These are phyloP conservation scores for Angophora floribunda DNA, from an alignment of 345 rosid genomes.

Conservation along the genomic window DNA sequence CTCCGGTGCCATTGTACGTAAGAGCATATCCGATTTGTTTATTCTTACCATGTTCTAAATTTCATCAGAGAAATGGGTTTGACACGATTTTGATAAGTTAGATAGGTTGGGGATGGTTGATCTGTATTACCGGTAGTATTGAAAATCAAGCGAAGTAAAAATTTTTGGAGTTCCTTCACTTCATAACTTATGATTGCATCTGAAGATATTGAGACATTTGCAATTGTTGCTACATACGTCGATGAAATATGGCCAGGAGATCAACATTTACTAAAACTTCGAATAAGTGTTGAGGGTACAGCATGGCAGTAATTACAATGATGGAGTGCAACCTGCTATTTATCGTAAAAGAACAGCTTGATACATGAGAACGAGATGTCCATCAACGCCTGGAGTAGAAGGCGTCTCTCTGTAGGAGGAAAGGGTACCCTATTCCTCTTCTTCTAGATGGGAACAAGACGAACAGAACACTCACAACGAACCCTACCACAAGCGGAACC, in stretches of 20 bases:
- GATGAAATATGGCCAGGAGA: neutral
- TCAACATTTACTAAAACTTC: neutral
- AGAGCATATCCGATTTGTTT: neutral
- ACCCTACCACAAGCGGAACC: conserved; percentile 29
- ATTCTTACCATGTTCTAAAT: neutral
- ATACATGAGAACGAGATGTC: neutral
- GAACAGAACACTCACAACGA: conserved; percentile 20
- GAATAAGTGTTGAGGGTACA: neutral
- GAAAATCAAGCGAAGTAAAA: neutral
- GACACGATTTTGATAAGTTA: neutral
- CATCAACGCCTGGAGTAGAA: conserved; percentile 11
- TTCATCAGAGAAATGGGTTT: neutral
- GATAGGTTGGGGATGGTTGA: neutral
- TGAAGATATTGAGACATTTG: neutral
- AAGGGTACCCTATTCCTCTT: conserved; percentile 36
- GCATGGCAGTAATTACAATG: neutral
- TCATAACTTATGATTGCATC: neutral
- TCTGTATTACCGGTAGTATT: neutral
- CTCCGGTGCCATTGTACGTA: conserved; percentile 80
- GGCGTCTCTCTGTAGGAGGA: conserved; percentile 22
- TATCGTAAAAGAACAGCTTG: neutral
- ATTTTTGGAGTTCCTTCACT: neutral
- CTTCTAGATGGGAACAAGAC: conserved; percentile 38
- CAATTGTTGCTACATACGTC: neutral
- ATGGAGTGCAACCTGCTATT: neutral